Conservation (phyloP, 2,329 filamentous ascomycete species). For the Penicillium frequentans region DNA sequence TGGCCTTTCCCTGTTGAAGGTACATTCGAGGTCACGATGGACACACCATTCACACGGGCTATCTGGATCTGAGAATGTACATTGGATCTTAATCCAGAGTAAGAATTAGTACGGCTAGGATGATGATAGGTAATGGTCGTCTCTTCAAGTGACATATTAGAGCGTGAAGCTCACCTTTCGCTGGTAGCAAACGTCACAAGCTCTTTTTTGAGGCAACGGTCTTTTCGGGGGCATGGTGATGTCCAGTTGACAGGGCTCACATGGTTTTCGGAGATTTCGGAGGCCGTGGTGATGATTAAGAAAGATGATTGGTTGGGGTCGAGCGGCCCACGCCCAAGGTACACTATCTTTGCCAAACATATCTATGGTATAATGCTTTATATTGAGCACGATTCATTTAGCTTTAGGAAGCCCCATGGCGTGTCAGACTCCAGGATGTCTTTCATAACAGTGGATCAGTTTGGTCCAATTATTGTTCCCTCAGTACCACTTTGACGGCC, state of each 20-base stretch:
- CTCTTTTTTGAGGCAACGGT: conserved; percentile 10
- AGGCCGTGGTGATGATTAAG: background rate
- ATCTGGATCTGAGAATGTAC: conserved; percentile 5
- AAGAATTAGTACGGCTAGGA: background rate
- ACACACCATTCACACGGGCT: conserved; percentile 18
- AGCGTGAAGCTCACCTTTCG: conserved; percentile 6
- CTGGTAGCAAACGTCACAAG: conserved; percentile 17
- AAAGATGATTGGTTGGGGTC: no score
- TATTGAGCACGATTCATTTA: no score
- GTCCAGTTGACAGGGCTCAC: background rate
- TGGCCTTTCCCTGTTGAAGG: conserved; percentile 14
- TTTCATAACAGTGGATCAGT: no score
- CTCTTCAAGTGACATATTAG: background rate
- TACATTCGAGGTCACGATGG: conserved; percentile 15
- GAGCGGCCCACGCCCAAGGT: no score
- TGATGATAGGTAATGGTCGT: no score
- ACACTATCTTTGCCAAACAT: no score
- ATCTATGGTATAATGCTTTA: no score
- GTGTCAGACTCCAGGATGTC: no score
- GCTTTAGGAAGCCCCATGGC: no score
- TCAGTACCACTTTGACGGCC: no score
- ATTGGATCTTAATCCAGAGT: conserved; percentile 10
- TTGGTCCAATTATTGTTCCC: no score
- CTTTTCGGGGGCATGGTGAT: conserved; percentile 12
- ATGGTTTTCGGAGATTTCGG: conserved; percentile 9